Evolutionary conservation across 805 yeast species (phyloP), one percentile per base, ranked within the genome.

Genomic region (Hanseniaspora nectarophila): DNA sequence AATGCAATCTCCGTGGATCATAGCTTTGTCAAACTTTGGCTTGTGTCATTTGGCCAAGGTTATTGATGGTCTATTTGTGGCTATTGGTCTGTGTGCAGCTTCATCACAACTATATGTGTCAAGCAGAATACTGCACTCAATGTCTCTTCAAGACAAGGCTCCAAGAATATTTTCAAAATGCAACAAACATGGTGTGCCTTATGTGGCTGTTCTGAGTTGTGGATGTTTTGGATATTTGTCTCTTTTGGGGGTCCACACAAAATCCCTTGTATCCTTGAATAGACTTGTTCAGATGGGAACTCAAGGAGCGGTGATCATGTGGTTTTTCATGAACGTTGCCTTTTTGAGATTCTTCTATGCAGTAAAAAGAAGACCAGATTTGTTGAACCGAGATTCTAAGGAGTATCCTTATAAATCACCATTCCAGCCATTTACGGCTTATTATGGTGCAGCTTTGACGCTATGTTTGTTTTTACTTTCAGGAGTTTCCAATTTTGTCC

Each of bases 241-340:
- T 0, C 80, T 69, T 60, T 60, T 81, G 24, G 73, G 83, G n/a
- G 75, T 80, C 7, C 71, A 76, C 35, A 70, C 74, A 54, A 66
- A 70, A 45, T 79, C 86, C 0, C 75, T 83, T 9, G 63, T 68
- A 10, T 80, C 81, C 1, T 82, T 84, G 57, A 80, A 77, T 56
- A 74, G 80, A 58, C 67, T 83, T 53, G 74, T 82, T 13, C 77
- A 78, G 57, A 70, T 84, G 34, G 76, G 83, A 53, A 78, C 88
- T 1, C 75, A 87, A 0, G 74, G 88, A 0, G 88, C 87, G 1
- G 73, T 85, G 52, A 64, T 85, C 24, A 84, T 82, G 53, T 85
- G 95, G 94, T 67, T 71, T 55, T 81, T 83, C 6, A 80, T 81
- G 80, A 77, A 82, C 56, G 61, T 80, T 20, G 69, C 85, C 3